Conservation (phyloP, 768 basidiomycete species). For the Mrakia gelida region DNA sequence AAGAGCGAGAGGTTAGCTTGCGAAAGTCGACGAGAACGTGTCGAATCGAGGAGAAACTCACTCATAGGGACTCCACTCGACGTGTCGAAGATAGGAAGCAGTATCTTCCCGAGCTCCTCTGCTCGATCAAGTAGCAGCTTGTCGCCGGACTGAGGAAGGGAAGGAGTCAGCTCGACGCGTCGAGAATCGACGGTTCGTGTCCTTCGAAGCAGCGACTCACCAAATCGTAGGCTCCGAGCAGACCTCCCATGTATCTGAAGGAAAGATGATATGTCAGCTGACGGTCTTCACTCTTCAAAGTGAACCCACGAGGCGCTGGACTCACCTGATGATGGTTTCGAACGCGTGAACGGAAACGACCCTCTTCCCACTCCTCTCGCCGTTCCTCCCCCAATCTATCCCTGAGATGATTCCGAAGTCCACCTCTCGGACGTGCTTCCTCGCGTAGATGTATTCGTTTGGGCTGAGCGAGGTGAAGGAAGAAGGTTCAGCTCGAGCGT, state of each 20-base stretch:
- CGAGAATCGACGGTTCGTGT: no score
- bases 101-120: conserved; percentile 33
- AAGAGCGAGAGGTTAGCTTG: neutral
- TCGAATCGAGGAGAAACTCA: neutral
- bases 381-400: conserved; percentile 20
- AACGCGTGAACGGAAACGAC: conserved; percentile 40
- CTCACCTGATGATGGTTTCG: conserved; percentile 47
- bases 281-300: neutral
- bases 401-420: conserved; percentile 39
- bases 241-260: conserved; percentile 25
- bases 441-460: conserved; percentile 39
- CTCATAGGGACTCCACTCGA: conserved; percentile 21
- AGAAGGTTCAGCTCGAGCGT: no score
- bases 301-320: neutral
- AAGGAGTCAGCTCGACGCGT: neutral
- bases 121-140: conserved; percentile 46
- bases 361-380: conserved; percentile 6
- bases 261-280: neutral
- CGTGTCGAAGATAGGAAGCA: conserved; percentile 26
- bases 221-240: conserved; percentile 35
- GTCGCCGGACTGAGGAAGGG: conserved; percentile 39
- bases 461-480: neutral
- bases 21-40: neutral
- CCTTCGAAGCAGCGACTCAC: conserved; percentile 16
- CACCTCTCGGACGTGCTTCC: conserved; percentile 39